Conservation (phyloP, 1,284 basidiomycete genomes). For the Cryptococcus sp. region DNA sequence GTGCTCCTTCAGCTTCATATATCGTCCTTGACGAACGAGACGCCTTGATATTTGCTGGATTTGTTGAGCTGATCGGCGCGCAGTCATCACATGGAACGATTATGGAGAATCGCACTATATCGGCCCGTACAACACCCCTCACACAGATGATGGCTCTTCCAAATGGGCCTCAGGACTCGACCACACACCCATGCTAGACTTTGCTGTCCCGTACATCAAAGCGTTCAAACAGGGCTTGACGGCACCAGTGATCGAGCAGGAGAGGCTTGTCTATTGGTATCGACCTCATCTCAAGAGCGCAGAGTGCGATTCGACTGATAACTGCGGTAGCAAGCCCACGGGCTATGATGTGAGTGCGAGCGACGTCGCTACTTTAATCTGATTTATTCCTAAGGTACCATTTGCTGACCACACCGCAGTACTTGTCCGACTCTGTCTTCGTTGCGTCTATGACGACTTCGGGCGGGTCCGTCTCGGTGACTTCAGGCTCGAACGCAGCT, state of each 20-base stretch:
- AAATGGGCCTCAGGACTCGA: conserved; percentile 46
- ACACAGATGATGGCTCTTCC: conserved; percentile 47
- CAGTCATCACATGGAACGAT: conserved; percentile 54
- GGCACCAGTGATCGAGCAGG: conserved; percentile 37
- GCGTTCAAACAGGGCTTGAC: conserved; percentile 47
- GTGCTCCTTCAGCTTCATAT: neutral
- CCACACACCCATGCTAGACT: conserved; percentile 48
- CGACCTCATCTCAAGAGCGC: conserved; percentile 49
- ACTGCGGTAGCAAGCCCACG: conserved; percentile 39
- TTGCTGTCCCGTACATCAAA: conserved; percentile 50
- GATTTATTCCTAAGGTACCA: too few relatives aligned
- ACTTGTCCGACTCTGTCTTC: conserved; percentile 42
- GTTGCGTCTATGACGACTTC: conserved; percentile 42
- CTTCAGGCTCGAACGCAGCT: conserved; percentile 38
- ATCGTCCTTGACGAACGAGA: neutral
- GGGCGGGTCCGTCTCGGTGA: conserved; percentile 46
- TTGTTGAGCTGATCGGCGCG: neutral
- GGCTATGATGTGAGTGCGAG: conserved; percentile 41
- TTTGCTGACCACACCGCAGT: neutral
- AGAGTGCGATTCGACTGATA: conserved; percentile 49
- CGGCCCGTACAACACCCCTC: conserved; percentile 38
- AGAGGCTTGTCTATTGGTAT: conserved; percentile 51
- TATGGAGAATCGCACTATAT: conserved; percentile 53
- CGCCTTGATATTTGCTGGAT: neutral
- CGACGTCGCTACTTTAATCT: neutral